phyloP scores from a whole-genome alignment of 352 stramenopile genomes.

The Phytophthora ohioensis region DNA sequence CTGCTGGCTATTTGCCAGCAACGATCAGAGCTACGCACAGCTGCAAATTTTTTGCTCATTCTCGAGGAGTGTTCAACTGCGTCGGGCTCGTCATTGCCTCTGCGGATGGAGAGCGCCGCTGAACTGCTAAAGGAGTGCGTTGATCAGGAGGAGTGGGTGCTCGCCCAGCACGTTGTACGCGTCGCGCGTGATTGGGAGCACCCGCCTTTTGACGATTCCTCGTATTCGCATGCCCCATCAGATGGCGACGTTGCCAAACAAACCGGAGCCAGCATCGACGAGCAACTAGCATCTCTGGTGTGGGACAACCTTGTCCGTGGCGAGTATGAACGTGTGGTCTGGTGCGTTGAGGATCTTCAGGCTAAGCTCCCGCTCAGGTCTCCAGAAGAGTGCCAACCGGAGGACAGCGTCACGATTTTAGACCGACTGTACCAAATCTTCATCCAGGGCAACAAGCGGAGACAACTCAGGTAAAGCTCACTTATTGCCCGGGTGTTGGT shows the following conservation, averaged over 20 bases:
- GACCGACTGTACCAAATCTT: conserved; percentile 54
- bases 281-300: conserved; percentile 61
- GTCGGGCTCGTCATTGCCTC: conserved; percentile 33
- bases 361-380: conserved; percentile 57
- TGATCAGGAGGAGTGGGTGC: conserved; percentile 77
- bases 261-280: conserved; percentile 57
- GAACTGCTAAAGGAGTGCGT: conserved; percentile 76
- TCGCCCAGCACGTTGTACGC: conserved; percentile 82
- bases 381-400: conserved; percentile 26
- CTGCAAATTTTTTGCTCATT: conserved; percentile 86
- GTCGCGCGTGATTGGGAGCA: conserved; percentile 85
- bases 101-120: conserved; percentile 64
- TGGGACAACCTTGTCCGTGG: conserved; percentile 67
- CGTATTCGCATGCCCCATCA: conserved; percentile 13
- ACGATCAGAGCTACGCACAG: conserved; percentile 76
- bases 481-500: neutral
- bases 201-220: conserved; percentile 25
- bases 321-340: conserved; percentile 74
- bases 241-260: neutral
- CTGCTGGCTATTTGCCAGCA: conserved; percentile 70
- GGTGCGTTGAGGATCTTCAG: conserved; percentile 69
- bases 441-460: conserved; percentile 51
- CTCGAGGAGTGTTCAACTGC: conserved; percentile 72
- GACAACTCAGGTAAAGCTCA: conserved; percentile 46
- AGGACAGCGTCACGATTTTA: conserved; percentile 31